These are phyloP conservation scores for Sporobolomyces phaffii DNA, from an alignment of 768 basidiomycete genomes.

Conservation along the genomic window DNA sequence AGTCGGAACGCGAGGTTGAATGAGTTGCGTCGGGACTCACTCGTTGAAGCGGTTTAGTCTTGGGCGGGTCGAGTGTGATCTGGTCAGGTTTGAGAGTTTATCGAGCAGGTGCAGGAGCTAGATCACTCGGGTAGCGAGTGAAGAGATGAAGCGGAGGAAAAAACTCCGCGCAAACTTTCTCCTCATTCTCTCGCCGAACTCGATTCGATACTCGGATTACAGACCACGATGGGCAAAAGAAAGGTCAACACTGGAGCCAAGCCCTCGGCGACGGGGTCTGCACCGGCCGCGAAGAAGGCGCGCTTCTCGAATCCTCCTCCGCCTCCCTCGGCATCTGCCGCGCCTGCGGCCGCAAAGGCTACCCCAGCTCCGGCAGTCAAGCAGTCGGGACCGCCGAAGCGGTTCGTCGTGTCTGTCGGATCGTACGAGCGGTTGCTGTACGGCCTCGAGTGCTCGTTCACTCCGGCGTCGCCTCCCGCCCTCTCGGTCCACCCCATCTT, in stretches of 20 bases:
- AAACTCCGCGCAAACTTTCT: too few relatives aligned
- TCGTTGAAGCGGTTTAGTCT: not conserved
- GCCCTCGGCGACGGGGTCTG: not conserved
- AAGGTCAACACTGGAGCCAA: not conserved
- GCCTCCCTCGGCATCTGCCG: not conserved
- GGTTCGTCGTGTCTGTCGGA: slow-evolving; percentile 82
- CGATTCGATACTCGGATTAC: too few relatives aligned
- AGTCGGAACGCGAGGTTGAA: not conserved
- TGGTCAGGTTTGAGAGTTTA: not conserved
- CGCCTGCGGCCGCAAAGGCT: not conserved
- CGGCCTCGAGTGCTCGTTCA: slow-evolving; percentile 42
- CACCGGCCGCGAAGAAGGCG: slow-evolving; percentile 11
- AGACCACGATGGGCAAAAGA: slow-evolving; percentile 30
- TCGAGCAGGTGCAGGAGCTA: not conserved
- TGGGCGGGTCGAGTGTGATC: too few relatives aligned
- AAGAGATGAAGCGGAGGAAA: not conserved
- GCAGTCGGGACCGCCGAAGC: slow-evolving; percentile 43
- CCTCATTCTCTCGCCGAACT: too few relatives aligned
- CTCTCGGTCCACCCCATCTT: slow-evolving; percentile 69
- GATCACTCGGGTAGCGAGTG: not conserved
- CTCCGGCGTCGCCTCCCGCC: slow-evolving; percentile 37
- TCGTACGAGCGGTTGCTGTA: slow-evolving; percentile 93
- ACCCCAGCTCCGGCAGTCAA: not conserved
- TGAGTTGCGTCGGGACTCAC: not conserved
- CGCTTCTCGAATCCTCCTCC: slow-evolving; percentile 31